phyloP scores from a whole-genome alignment of 2,329 filamentous ascomycete species.

The Xylariaceae sp. region DNA sequence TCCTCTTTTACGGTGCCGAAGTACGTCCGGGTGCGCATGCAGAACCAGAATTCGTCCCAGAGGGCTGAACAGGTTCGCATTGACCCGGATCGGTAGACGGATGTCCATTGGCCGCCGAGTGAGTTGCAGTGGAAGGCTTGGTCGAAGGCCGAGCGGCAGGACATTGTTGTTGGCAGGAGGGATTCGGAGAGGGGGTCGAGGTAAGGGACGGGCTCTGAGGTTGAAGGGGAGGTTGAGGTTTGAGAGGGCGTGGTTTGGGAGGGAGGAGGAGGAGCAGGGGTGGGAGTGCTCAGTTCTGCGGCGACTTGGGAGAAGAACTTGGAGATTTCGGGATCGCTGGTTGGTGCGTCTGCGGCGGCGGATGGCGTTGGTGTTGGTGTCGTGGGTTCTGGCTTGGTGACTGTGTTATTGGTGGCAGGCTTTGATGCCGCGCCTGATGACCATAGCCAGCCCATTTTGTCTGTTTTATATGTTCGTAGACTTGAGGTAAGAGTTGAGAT shows the following conservation, averaged over 20 bases:
- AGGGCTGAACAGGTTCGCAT: conserved; percentile 74
- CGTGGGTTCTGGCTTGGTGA: background rate
- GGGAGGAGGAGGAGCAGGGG: conserved; percentile 11
- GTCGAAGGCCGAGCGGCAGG: conserved; percentile 87
- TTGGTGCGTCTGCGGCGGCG: background rate
- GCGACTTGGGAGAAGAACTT: conserved; percentile 44
- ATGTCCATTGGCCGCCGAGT: conserved; percentile 83
- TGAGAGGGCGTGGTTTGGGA: conserved; percentile 23
- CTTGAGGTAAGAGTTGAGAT: background rate
- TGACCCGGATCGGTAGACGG: conserved; percentile 80
- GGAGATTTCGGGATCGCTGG: conserved; percentile 7
- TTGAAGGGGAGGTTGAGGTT: conserved; percentile 1
- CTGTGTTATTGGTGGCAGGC: background rate
- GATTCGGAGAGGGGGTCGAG: conserved; percentile 55
- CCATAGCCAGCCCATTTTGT: conserved; percentile 52
- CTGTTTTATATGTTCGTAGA: background rate
- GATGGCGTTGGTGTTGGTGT: background rate
- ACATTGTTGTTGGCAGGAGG: conserved; percentile 76
- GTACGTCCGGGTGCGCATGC: conserved; percentile 75
- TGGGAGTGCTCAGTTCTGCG: conserved; percentile 26
- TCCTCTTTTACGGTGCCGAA: conserved; percentile 54
- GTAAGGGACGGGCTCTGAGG: conserved; percentile 2
- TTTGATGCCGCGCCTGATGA: conserved; percentile 14
- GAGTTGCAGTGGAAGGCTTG: conserved; percentile 90
- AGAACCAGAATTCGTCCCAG: conserved; percentile 96